Base-by-base conservation (phyloP, 257 asterid species). In the Knoxia roxburghii region DNA sequence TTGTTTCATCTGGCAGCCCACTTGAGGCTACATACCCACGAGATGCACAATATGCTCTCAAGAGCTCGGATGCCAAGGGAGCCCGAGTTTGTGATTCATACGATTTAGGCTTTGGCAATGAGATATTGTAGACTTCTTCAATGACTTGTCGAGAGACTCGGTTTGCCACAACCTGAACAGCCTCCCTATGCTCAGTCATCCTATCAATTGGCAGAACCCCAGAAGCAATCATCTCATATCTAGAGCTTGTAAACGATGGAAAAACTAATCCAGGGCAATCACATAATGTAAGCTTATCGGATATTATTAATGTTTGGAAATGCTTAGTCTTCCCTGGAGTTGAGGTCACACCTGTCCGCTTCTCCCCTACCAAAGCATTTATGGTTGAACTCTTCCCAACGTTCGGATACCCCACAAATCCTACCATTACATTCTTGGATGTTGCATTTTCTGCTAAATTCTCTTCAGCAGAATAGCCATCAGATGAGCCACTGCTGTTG, bases 331-430 rank as follows among this genome's bases (percentile, higher is more conserved):
- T 94, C 69, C 99, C 99, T 0, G 97, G 96, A 71, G 97, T 94
- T 26, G 99, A 90, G 60, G 99, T 94, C 56, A 94, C 99, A n/a
- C 97, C 99, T 0, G 99, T 86, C 64, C 80, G 78, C 73, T 94
- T 94, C 77, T 72, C 97, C 45, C 99, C 99, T 7, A 94, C 97
- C 79, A 94, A 79, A 67, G 97, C 99, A 68, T 94, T 94, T 72
- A 94, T 94, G 0, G 99, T 94, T 39, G 99, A 94, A 71, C 99
- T 94, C 78, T 94, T 94, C n/a, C 99, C 99, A 0, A 94, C 99
- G 58, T 94, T 94, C 26, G 99, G 99, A 76, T 94, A 94, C 41
- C 99, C 99, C 15, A 94, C 99, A 66, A 94, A 94, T 53, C 99
- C 99, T 43, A 94, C 96, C 24, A 79, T 82, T 52, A 86, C 99